phyloP scores from a whole-genome alignment of 345 rosid species.

The Erysimum cheiranthoides region DNA sequence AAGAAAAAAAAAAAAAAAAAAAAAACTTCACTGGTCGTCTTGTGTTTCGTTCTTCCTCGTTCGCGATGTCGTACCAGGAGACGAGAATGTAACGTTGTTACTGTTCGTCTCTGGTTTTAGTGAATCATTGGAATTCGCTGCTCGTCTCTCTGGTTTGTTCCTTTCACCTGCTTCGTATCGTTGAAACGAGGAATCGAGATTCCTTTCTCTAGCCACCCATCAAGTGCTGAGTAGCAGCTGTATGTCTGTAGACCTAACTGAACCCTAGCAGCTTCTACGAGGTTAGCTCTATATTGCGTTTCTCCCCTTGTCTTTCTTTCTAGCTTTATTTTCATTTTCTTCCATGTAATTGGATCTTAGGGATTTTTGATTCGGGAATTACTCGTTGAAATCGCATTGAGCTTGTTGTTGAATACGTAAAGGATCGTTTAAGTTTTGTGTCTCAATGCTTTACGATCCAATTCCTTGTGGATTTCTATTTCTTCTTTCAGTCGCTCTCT shows the following conservation, averaged over 20 bases:
- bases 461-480: conserved; percentile 7
- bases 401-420: conserved; percentile 3
- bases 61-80: conserved; percentile 38
- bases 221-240: conserved; percentile 17
- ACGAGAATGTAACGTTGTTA: conserved; percentile 39
- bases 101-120: conserved; percentile 7
- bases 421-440: conserved; percentile 10
- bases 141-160: conserved; percentile 10
- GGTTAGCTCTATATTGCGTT: conserved; percentile 33
- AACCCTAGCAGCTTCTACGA: conserved; percentile 31
- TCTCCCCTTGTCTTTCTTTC: conserved; percentile 2
- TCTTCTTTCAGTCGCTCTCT: conserved; percentile 24
- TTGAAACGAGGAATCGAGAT: conserved; percentile 6
- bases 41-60: conserved; percentile 17
- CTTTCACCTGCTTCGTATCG: conserved; percentile 25
- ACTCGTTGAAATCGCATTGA: conserved; percentile 16
- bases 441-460: conserved; percentile 23
- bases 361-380: conserved; percentile 19
- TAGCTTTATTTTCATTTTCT: conserved; percentile 26
- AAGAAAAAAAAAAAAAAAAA: neutral
- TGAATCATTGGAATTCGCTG: conserved; percentile 28
- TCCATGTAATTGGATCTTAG: conserved; percentile 44
- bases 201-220: conserved; percentile 23
- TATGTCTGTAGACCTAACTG: conserved; percentile 30
- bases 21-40: conserved; percentile 17